phyloP scores from a whole-genome alignment of 2,329 filamentous ascomycete genomes.

The Kalmusia sp. region DNA sequence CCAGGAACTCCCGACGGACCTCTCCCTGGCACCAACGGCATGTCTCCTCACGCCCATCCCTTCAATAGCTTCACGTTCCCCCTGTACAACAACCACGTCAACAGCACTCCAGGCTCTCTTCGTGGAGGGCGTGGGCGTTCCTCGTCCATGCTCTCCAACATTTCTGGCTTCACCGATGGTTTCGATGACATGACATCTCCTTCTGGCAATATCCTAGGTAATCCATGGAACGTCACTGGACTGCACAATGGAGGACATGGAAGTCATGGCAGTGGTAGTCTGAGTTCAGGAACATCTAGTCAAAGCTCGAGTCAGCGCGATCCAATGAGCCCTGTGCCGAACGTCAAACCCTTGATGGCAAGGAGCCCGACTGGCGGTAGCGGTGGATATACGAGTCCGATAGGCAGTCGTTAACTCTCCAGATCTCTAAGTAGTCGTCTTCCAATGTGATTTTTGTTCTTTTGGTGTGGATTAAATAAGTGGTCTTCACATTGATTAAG shows the following conservation, averaged over 20 bases:
- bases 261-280: slow-evolving; percentile 58
- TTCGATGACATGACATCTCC: slow-evolving; percentile 45
- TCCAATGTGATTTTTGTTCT: slow-evolving; percentile 36
- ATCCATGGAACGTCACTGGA: slow-evolving; percentile 48
- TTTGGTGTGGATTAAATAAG: slow-evolving; percentile 21
- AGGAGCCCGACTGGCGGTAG: slow-evolving; percentile 40
- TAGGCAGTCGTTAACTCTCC: slow-evolving; percentile 25
- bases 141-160: slow-evolving; percentile 60
- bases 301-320: slow-evolving; percentile 47
- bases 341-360: slow-evolving; percentile 41
- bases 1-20: slow-evolving; percentile 66
- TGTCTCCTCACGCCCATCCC: slow-evolving; percentile 41
- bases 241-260: slow-evolving; percentile 47
- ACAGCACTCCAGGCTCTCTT: slow-evolving; percentile 42
- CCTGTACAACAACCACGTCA: slow-evolving; percentile 33
- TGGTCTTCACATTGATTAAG: no score
- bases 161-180: slow-evolving; percentile 59
- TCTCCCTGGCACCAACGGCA: slow-evolving; percentile 59
- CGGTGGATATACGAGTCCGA: slow-evolving; percentile 39
- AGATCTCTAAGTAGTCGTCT: slow-evolving; percentile 19
- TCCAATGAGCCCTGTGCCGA: slow-evolving; percentile 47
- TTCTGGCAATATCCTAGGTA: slow-evolving; percentile 35
- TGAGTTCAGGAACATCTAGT: slow-evolving; percentile 52
- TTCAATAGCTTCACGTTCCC: slow-evolving; percentile 49
- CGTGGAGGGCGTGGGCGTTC: slow-evolving; percentile 55